phyloP scores from a whole-genome alignment of 1,139 yeast species.

The Casaregolazyma suthepensis region DNA sequence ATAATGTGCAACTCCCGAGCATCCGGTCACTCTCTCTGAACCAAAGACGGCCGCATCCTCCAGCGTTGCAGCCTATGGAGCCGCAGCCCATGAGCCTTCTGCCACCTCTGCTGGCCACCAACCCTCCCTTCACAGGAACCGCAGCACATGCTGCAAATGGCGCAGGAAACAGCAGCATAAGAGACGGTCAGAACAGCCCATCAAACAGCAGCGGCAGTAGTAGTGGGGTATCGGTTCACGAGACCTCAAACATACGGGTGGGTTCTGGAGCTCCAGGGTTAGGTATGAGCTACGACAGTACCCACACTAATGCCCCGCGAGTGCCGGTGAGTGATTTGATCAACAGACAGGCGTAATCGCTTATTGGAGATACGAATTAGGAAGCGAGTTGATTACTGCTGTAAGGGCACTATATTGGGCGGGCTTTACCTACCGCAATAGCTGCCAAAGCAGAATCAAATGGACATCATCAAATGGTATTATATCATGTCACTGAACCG shows the following conservation, averaged over 20 bases:
- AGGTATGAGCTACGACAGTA: conserved; percentile 2
- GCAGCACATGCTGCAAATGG: neutral
- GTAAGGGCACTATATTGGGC: neutral
- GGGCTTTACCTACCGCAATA: neutral
- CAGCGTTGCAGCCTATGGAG: conserved; percentile 33
- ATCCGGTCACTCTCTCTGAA: conserved; percentile 34
- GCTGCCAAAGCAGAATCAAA: neutral
- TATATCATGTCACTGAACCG: neutral
- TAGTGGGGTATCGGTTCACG: neutral
- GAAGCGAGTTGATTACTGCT: neutral
- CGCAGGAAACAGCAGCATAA: neutral
- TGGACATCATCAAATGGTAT: neutral
- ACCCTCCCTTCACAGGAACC: neutral
- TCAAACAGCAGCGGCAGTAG: conserved; percentile 7
- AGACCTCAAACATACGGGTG: conserved; percentile 3
- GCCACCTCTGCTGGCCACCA: conserved; percentile 5
- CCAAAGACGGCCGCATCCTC: conserved; percentile 28
- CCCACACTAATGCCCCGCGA: conserved; percentile 12
- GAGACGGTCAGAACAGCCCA: neutral
- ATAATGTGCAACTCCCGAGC: conserved; percentile 35
- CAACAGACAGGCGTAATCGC: conserved; percentile 10
- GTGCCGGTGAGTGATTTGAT: conserved; percentile 18
- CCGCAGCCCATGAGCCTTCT: conserved; percentile 8
- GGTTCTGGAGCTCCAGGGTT: conserved; percentile 7
- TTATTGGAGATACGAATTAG: neutral